Conservation (phyloP, 345 rosid genomes). For the Toxicodendron radicans region DNA sequence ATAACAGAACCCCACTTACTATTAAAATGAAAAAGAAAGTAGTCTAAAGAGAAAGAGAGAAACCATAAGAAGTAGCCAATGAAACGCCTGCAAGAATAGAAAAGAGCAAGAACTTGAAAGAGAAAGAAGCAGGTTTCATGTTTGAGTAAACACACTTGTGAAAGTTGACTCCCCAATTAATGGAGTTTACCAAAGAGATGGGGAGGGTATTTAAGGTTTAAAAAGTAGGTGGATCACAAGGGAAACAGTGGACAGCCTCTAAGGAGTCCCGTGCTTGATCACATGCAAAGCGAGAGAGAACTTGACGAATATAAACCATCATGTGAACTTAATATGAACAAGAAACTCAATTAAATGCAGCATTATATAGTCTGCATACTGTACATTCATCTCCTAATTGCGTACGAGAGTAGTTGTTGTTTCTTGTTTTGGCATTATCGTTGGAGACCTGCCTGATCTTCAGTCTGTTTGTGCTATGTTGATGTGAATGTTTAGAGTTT, state of each 20-base stretch:
- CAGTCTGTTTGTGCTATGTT: conserved; percentile 11
- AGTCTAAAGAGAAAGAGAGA: neutral
- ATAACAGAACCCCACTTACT: neutral
- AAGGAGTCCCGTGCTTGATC: conserved; percentile 23
- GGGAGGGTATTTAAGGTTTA: neutral
- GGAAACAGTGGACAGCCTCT: conserved; percentile 22
- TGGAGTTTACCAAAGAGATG: neutral
- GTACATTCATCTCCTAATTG: neutral
- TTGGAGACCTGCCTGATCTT: conserved; percentile 8
- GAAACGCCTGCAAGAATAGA: conserved; percentile 30
- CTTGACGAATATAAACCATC: neutral
- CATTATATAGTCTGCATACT: neutral
- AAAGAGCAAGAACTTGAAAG: conserved; percentile 24
- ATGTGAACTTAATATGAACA: conserved; percentile 15
- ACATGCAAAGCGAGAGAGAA: conserved; percentile 24
- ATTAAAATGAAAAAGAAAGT: neutral
- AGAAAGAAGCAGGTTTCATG: conserved; percentile 24
- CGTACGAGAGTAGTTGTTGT: neutral
- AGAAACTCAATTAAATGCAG: too few species aligned
- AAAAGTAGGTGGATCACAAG: conserved; percentile 31
- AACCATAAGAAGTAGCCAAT: conserved; percentile 46
- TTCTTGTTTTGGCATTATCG: conserved; percentile 9
- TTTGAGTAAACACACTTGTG: neutral
- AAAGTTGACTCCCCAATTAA: neutral
- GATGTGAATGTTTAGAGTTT: neutral